Evolutionary conservation across 495 filamentous ascomycete species (phyloP).

Genomic region (Trichodelitschia bisporula): DNA sequence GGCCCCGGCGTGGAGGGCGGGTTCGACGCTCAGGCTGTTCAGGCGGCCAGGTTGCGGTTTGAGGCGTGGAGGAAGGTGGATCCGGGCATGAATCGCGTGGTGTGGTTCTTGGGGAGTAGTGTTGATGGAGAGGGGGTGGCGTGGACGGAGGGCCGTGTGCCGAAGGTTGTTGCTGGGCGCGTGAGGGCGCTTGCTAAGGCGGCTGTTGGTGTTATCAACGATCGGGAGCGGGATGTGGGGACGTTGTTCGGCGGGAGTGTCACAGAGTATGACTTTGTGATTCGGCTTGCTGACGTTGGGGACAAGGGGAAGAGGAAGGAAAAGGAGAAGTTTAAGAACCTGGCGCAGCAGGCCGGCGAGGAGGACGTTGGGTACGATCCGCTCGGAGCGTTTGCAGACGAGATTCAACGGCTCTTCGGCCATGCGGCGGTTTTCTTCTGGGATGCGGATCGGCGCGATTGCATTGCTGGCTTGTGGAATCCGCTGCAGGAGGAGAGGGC

Average conservation of each 20-base stretch:
- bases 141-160: constrained; percentile 51
- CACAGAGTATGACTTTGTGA: constrained; percentile 61
- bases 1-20: constrained; percentile 1
- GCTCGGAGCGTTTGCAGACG: constrained; percentile 25
- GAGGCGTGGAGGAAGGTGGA: constrained; percentile 67
- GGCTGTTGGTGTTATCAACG: constrained; percentile 14
- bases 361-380: constrained; percentile 25
- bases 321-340: constrained; percentile 39
- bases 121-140: constrained; percentile 50
- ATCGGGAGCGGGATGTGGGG: constrained; percentile 24
- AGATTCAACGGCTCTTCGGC: constrained; percentile 33
- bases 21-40: constrained; percentile 32
- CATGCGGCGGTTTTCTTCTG: constrained; percentile 53
- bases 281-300: constrained; percentile 26
- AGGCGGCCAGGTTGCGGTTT: constrained; percentile 46
- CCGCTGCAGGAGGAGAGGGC: constrained; percentile 28
- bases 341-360: constrained; percentile 21
- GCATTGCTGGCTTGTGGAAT: constrained; percentile 67
- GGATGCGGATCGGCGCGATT: constrained; percentile 25
- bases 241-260: constrained; percentile 43
- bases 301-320: not conserved
- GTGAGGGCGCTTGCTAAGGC: constrained; percentile 61
- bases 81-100: constrained; percentile 60
- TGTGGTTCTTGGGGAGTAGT: constrained; percentile 61
- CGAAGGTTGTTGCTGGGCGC: constrained; percentile 61